Percentiles rank a stretch among this genome's conserved stretches.
These are phyloP conservation scores for Botrytis byssoidea DNA, from an alignment of 2,329 filamentous ascomycete species.

Conservation along the genomic window DNA sequence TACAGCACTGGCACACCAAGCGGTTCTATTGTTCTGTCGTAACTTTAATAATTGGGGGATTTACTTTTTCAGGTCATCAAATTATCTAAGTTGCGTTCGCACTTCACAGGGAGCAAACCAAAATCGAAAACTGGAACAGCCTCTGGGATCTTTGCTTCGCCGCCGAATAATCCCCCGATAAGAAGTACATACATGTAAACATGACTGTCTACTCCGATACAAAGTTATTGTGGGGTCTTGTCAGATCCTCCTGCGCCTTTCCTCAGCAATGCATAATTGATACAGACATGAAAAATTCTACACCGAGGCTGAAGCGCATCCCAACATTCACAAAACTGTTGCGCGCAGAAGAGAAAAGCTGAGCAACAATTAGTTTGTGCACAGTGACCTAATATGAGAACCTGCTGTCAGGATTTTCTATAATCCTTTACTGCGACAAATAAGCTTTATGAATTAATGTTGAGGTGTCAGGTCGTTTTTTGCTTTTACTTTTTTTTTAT, in stretches of 20 bases:
- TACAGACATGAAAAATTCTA: not conserved
- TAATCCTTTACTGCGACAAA: not conserved
- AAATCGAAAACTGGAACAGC: not conserved
- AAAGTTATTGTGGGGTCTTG: not conserved
- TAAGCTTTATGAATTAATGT: not conserved
- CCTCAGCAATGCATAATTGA: not conserved
- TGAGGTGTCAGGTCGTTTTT: not conserved
- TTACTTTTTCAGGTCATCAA: not conserved
- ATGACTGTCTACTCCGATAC: not conserved
- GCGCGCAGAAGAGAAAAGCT: not conserved
- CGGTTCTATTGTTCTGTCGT: not conserved
- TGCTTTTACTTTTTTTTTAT: not conserved
- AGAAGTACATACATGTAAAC: not conserved
- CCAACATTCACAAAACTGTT: not conserved
- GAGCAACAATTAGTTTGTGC: not conserved
- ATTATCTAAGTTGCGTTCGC: not conserved
- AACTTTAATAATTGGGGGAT: not conserved
- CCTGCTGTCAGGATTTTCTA: not conserved
- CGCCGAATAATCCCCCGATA: not conserved
- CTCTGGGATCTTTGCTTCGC: not conserved
- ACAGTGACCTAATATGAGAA: not conserved
- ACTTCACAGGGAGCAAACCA: not conserved
- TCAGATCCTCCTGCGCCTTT: not conserved
- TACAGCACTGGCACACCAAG: not conserved
- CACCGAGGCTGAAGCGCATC: not conserved